phyloP scores from a whole-genome alignment of 2,329 filamentous ascomycete genomes.

The Talaromyces funiculosus region DNA sequence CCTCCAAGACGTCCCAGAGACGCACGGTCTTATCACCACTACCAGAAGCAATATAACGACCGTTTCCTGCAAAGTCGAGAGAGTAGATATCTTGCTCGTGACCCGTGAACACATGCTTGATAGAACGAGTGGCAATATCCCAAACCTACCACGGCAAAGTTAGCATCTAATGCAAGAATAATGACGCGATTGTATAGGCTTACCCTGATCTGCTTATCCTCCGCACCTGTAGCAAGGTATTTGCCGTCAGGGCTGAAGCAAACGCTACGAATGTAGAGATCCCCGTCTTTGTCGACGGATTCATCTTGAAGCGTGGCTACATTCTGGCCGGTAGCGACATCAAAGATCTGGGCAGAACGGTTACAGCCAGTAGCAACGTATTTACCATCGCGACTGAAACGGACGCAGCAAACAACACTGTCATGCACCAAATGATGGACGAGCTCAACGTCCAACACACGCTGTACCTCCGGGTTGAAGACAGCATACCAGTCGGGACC shows the following conservation, averaged over 20 bases:
- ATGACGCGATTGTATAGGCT: constrained; percentile 28
- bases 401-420: constrained; percentile 95
- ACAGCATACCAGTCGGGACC: constrained; percentile 92
- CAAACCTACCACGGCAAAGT: constrained; percentile 53
- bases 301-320: constrained; percentile 88
- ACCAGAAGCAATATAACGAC: constrained; percentile 88
- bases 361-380: constrained; percentile 97
- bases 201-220: constrained; percentile 95
- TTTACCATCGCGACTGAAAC: constrained; percentile 92
- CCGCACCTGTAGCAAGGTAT: constrained; percentile 89
- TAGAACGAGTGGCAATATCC: constrained; percentile 79
- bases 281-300: constrained; percentile 76
- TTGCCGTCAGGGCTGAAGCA: constrained; percentile 97
- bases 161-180: background rate
- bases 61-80: constrained; percentile 88
- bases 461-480: constrained; percentile 87
- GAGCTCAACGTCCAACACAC: constrained; percentile 85
- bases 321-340: constrained; percentile 79
- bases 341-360: constrained; percentile 97
- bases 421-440: constrained; percentile 90
- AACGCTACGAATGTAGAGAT: constrained; percentile 94
- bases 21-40: constrained; percentile 92
- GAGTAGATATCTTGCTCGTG: constrained; percentile 99
- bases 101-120: constrained; percentile 89
- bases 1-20: constrained; percentile 89